A percentile compares a stretch with the other conserved stretches of the same genome.
Conservation (phyloP, 2,329 filamentous ascomycete genomes). For the Neopestalotiopsis clavispora region DNA sequence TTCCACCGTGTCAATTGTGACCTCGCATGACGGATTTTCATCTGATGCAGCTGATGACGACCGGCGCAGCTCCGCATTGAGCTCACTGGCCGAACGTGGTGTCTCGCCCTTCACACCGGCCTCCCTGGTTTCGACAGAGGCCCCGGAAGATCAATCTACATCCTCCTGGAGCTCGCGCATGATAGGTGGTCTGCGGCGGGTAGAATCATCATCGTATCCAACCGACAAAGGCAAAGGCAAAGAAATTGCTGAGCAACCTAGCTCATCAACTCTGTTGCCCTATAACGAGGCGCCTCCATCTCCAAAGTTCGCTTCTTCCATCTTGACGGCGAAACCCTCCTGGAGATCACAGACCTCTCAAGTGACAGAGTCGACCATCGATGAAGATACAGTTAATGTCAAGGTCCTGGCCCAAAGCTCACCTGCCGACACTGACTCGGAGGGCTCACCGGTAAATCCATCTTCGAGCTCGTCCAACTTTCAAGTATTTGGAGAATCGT, state of each 20-base stretch:
- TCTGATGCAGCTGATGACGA: constrained; percentile 52
- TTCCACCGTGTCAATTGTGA: constrained; percentile 52
- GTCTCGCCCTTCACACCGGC: constrained; percentile 41
- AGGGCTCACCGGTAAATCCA: constrained; percentile 45
- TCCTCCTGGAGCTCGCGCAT: constrained; percentile 59
- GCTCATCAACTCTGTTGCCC: constrained; percentile 33
- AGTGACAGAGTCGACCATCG: constrained; percentile 47
- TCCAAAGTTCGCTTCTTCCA: constrained; percentile 24
- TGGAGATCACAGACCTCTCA: constrained; percentile 44
- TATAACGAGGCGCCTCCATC: constrained; percentile 33
- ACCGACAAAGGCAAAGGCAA: constrained; percentile 44
- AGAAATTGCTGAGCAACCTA: constrained; percentile 32
- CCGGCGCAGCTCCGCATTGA: constrained; percentile 53
- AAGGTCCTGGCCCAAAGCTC: constrained; percentile 57
- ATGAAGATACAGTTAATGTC: constrained; percentile 55
- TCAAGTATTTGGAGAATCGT: constrained; percentile 56
- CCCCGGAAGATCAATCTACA: constrained; percentile 37
- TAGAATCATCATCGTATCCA: constrained; percentile 48
- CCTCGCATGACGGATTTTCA: constrained; percentile 55
- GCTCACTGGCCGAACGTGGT: constrained; percentile 51
- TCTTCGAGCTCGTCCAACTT: constrained; percentile 56
- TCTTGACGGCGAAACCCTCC: constrained; percentile 39
- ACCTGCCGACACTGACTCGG: constrained; percentile 42
- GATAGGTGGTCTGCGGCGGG: constrained; percentile 59
- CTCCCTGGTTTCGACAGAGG: constrained; percentile 38